Evolutionary conservation across 2,329 filamentous ascomycete species (phyloP), one percentile per base, ranked within the genome.

Genomic region (Colletotrichum higginsianum): DNA sequence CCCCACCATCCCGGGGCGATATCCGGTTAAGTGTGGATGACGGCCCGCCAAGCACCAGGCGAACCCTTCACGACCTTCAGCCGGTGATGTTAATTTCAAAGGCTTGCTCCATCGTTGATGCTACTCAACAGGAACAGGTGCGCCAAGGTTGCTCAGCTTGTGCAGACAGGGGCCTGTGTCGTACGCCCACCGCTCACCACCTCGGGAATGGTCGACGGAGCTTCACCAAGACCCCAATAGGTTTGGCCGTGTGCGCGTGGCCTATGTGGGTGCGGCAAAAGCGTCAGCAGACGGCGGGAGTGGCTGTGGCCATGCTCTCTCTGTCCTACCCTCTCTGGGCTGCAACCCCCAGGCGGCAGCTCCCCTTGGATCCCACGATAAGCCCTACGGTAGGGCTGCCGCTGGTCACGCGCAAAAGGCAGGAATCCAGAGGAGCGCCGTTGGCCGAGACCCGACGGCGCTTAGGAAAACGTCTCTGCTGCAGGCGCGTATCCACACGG

Each of bases 311-410:
- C 30, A 7, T 12, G 30, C 52, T 55, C 16, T 35, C 4, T n/a
- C 26, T 38, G 26, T 21, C 26, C 9, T 5, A 11, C 1, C 21
- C 50, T 46, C 44, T 38, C 16, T 11, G 44, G 23, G 13, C 58
- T 49, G 58, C 26, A 23, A 40, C 58, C 58, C 2, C 26, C 52
- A 38, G 38, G 50, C 26, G 30, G 26, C 38, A 18, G 26, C 23
- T 18, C 18, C 12, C 12, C 60, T 52, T 53, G 38, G 35, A 44
- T 53, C 35, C 46, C 47, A 6, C 47, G 35, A 21, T 62, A 62
- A 62, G 60, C 60, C 60, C 60, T 62, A 62, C 47, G n/a, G 35
- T 62, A 62, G 60, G 60, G 47, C 60, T 62, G 47, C 42, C 30
- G 47, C 35, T 26, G 46, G 47, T 35, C 35, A 30, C 21, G 47